Evolutionary conservation across 2,329 filamentous ascomycete species (phyloP), one percentile per base, ranked within the genome.

Genomic region (Phymatotrichopsis omnivora): DNA sequence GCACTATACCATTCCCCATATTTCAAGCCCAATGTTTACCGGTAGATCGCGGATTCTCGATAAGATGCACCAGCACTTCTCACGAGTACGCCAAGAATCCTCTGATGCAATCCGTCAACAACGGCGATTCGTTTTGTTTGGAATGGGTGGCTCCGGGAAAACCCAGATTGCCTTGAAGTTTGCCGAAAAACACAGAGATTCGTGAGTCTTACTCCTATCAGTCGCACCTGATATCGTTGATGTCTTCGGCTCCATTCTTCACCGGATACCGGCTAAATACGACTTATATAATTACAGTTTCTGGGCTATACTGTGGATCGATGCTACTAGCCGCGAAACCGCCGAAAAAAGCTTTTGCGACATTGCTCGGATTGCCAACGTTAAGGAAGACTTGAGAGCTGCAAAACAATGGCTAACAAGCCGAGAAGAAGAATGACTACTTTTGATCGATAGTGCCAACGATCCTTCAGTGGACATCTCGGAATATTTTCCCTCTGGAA

Each of bases 371-470:
- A 34, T 16, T 7, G 22, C 22, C 10, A 34, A 34, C 12, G 16
- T 17, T 17, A 16, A 16, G 5, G 31, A 34, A 16, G 12, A 5
- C 16, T 34, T 11, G 52, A 35, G 48, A 28, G 17, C 47, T 7
- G 51, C 56, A 8, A 56, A 48, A 24, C 58, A 56, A 42, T 23
- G 52, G 6, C 61, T 55, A 53, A 42, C 64, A 4, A 34, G 56
- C 8, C 38, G 48, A 8, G 38, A 34, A 23, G 20, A 51, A 42
- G 55, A 52, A 20, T 64, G 61, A 61, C 57, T 65, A 17, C 56
- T 64, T n/a, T 57, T 68, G 4, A 60, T 68, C 28, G 65, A 69
- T 52, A 68, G 68, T 49, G 65, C 63, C 3, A 64, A 69, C 57
- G 29, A 43, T 17, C 62, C 5, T 46, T 58, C 0, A 37, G 62